Conservation (phyloP, 176 grass and related monocot species). For the Cocos nucifera region DNA sequence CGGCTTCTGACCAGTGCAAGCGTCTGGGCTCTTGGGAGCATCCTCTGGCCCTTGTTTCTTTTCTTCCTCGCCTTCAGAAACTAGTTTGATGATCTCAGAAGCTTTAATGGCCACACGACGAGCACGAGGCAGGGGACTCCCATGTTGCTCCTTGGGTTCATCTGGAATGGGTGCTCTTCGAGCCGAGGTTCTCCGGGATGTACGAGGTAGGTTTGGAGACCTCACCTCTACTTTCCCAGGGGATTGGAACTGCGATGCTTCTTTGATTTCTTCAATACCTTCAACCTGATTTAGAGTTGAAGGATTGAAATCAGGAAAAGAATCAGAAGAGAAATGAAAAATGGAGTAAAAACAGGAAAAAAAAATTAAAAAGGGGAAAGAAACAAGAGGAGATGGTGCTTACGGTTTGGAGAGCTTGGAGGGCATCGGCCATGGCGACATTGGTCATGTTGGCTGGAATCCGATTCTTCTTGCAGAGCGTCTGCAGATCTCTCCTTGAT, state of each 20-base stretch:
- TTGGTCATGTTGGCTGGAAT: slow-evolving; percentile 91
- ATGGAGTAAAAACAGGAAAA: background rate
- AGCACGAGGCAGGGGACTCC: slow-evolving; percentile 5
- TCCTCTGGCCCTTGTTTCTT: slow-evolving; percentile 33
- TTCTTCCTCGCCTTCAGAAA: slow-evolving; percentile 29
- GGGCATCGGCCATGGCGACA: slow-evolving; percentile 80
- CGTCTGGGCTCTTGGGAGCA: slow-evolving; percentile 26
- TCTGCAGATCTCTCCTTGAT: slow-evolving; percentile 59
- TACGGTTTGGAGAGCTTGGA: slow-evolving; percentile 50
- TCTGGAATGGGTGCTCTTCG: slow-evolving; percentile 28
- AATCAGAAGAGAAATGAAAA: slow-evolving; percentile 1
- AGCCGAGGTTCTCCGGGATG: slow-evolving; percentile 8
- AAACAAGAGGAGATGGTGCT: background rate
- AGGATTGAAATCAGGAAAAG: slow-evolving; percentile 10
- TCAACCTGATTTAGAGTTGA: slow-evolving; percentile 25
- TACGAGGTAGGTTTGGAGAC: background rate
- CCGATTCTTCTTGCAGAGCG: slow-evolving; percentile 77
- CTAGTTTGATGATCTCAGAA: slow-evolving; percentile 34
- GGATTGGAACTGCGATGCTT: slow-evolving; percentile 29
- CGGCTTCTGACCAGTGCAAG: slow-evolving; percentile 24
- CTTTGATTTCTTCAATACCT: slow-evolving; percentile 34
- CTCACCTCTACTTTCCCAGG: slow-evolving; percentile 23
- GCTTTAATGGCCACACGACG: slow-evolving; percentile 25
- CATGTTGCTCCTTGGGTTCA: slow-evolving; percentile 9
- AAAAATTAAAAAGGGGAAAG: too few relatives aligned